These are phyloP conservation scores for Chytriomyces sp. DNA, from an alignment of 192 early-diverging fungal genomes.

Conservation along the genomic window DNA sequence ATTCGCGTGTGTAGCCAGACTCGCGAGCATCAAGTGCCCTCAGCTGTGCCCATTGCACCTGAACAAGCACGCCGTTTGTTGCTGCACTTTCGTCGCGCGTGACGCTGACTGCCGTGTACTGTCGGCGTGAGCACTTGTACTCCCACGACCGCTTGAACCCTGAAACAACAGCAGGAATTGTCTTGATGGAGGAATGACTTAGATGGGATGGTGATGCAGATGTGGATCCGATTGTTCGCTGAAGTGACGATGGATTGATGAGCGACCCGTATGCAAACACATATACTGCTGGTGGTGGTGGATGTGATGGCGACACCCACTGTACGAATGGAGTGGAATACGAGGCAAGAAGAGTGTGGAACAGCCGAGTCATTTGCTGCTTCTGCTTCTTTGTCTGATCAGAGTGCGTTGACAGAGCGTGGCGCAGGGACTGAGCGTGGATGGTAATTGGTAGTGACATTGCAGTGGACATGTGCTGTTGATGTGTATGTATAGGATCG, in stretches of 20 bases:
- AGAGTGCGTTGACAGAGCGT: too few relatives aligned
- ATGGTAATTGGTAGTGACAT: too few relatives aligned
- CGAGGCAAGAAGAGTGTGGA: too few relatives aligned
- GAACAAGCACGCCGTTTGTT: conserved; percentile 55
- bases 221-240: conserved; percentile 35
- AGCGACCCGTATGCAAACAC: conserved; percentile 57
- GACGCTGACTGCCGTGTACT: conserved; percentile 56
- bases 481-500: too few relatives aligned
- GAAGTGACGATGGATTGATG: conserved; percentile 48
- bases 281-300: conserved; percentile 14
- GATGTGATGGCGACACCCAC: too few relatives aligned
- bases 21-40: conserved; percentile 49
- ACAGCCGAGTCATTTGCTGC: too few relatives aligned
- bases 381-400: too few relatives aligned
- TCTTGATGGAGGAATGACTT: conserved; percentile 15
- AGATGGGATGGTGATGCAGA: not conserved
- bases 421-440: too few relatives aligned
- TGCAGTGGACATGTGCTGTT: too few relatives aligned
- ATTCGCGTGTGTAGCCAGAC: conserved; percentile 38
- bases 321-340: too few relatives aligned
- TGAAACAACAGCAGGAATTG: conserved; percentile 34
- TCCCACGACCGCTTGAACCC: conserved; percentile 48
- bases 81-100: conserved; percentile 7
- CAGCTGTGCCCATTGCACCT: conserved; percentile 36
- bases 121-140: conserved; percentile 42